Conservation (phyloP, 2,329 filamentous ascomycete genomes). For the Decorospora gaudefroyi region DNA sequence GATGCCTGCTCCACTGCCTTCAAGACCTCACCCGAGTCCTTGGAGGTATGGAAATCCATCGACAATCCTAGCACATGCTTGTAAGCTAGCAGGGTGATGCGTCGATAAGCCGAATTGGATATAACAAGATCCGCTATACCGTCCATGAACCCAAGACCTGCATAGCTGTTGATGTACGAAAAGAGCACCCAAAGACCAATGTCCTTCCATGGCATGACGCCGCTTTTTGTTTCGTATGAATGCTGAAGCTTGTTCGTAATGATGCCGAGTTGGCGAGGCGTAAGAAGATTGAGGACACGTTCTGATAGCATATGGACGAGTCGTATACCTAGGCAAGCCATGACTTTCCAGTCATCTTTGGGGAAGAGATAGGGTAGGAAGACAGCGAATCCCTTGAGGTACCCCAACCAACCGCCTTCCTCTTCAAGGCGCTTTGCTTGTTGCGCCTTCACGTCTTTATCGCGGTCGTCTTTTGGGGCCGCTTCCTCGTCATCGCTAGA, state of each 20-base stretch:
- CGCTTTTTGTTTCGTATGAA: slow-evolving; percentile 45
- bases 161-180: slow-evolving; percentile 56
- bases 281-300: slow-evolving; percentile 74
- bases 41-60: slow-evolving; percentile 71
- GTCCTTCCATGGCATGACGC: slow-evolving; percentile 57
- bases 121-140: slow-evolving; percentile 60
- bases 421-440: slow-evolving; percentile 68
- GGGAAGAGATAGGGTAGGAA: slow-evolving; percentile 83
- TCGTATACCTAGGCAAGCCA: slow-evolving; percentile 69
- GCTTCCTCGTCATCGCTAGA: slow-evolving; percentile 49
- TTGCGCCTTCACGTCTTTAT: slow-evolving; percentile 60
- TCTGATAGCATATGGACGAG: slow-evolving; percentile 69
- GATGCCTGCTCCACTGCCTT: slow-evolving; percentile 67
- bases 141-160: slow-evolving; percentile 57
- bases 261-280: slow-evolving; percentile 80
- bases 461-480: slow-evolving; percentile 55
- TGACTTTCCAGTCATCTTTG: slow-evolving; percentile 65
- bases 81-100: slow-evolving; percentile 65
- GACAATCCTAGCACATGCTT: slow-evolving; percentile 70
- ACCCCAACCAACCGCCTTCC: slow-evolving; percentile 76
- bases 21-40: slow-evolving; percentile 67
- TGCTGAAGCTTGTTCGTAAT: slow-evolving; percentile 69
- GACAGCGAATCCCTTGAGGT: slow-evolving; percentile 72
- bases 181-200: slow-evolving; percentile 57
- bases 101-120: slow-evolving; percentile 61